These are phyloP conservation scores for Colletotrichum viniferum DNA, from an alignment of 2,329 filamentous ascomycete genomes.

Conservation along the genomic window DNA sequence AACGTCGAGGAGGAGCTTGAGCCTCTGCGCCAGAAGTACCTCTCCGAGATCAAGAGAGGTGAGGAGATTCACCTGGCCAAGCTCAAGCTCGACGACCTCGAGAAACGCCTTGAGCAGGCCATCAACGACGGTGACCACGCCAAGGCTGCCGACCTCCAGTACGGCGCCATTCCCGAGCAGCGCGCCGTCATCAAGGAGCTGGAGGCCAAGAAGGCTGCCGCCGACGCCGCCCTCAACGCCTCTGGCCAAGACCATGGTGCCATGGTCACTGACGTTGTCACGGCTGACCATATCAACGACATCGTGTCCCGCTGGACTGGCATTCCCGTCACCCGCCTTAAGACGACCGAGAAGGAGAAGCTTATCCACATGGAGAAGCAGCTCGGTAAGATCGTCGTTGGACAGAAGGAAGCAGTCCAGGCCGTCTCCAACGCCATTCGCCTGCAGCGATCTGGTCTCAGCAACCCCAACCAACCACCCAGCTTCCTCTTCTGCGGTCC, in stretches of 20 bases:
- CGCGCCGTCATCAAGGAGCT: conserved; percentile 79
- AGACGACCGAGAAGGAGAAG: conserved; percentile 97
- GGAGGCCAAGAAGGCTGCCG: conserved; percentile 78
- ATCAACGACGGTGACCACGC: conserved; percentile 83
- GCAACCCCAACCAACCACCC: conserved; percentile 94
- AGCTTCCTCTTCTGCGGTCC: conserved; percentile 99
- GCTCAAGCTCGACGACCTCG: conserved; percentile 89
- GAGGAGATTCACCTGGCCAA: conserved; percentile 94
- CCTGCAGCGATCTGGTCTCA: conserved; percentile 90
- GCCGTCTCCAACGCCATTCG: conserved; percentile 96
- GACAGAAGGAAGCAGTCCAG: conserved; percentile 90
- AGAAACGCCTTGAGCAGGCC: conserved; percentile 93
- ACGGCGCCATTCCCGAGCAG: conserved; percentile 96
- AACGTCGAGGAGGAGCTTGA: conserved; percentile 93
- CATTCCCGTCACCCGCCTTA: conserved; percentile 92
- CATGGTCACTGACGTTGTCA: conserved; percentile 91
- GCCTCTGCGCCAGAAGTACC: conserved; percentile 93
- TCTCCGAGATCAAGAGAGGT: conserved; percentile 88
- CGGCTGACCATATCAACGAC: conserved; percentile 98
- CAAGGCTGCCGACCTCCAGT: conserved; percentile 91
- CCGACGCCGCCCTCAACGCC: conserved; percentile 72
- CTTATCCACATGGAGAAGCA: conserved; percentile 95
- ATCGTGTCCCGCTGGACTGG: conserved; percentile 98
- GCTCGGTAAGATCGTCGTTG: conserved; percentile 83
- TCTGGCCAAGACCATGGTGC: conserved; percentile 63